Conservation (phyloP, 2,329 filamentous ascomycete species). For the Colletotrichum sp. region DNA sequence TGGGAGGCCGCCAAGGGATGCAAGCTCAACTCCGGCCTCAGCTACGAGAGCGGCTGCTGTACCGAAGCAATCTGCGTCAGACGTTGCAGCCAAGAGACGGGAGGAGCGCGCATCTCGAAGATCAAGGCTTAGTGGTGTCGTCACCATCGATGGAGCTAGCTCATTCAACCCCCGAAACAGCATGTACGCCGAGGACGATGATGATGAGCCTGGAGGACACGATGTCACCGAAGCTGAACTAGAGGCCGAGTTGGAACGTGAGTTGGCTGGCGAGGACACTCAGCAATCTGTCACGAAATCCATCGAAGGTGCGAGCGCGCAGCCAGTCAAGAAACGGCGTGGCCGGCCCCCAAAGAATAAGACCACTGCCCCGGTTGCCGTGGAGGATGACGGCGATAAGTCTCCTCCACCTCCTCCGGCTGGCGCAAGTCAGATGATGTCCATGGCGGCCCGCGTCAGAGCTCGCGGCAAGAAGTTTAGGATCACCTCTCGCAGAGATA, state of each 20-base stretch:
- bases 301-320: slow-evolving; percentile 18
- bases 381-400: neutral
- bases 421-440: slow-evolving; percentile 43
- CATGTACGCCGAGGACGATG: neutral
- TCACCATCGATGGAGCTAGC: slow-evolving; percentile 9
- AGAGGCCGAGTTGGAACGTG: slow-evolving; percentile 38
- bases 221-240: slow-evolving; percentile 34
- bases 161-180: neutral
- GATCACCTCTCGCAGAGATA: slow-evolving; percentile 44
- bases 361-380: neutral
- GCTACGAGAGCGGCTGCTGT: neutral
- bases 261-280: slow-evolving; percentile 30
- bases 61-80: slow-evolving; percentile 5
- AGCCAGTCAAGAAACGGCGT: slow-evolving; percentile 10
- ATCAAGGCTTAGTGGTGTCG: slow-evolving; percentile 11
- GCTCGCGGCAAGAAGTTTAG: slow-evolving; percentile 59
- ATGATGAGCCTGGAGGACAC: slow-evolving; percentile 18
- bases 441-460: slow-evolving; percentile 63
- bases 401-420: slow-evolving; percentile 4
- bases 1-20: slow-evolving; percentile 36
- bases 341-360: slow-evolving; percentile 17
- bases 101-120: slow-evolving; percentile 18
- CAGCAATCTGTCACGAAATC: neutral
- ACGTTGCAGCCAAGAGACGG: slow-evolving; percentile 13
- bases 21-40: slow-evolving; percentile 34